Percentiles rank a stretch among this genome's conserved stretches.
Conservation (phyloP, 768 basidiomycete genomes). For the Psilocybe cubensis region DNA sequence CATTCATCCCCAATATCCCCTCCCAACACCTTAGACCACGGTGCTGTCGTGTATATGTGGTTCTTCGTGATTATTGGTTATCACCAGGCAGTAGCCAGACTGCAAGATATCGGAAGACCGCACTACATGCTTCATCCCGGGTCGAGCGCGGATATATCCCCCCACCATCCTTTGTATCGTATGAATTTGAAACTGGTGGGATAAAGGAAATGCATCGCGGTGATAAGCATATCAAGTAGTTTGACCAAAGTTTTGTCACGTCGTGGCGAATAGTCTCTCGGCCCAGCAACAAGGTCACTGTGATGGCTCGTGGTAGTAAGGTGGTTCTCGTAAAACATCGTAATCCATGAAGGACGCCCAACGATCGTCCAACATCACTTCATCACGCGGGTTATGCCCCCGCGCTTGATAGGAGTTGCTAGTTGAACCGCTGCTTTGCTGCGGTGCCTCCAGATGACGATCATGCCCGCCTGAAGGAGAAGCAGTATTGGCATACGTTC, state of each 20-base stretch:
- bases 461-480: not conserved
- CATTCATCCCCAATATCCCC: not conserved
- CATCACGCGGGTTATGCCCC: not conserved
- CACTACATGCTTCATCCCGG: not conserved
- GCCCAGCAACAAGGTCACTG: not conserved
- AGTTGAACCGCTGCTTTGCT: not conserved
- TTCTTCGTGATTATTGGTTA: not conserved
- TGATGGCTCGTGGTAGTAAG: constrained; percentile 8
- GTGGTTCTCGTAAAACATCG: constrained; percentile 21
- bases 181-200: not conserved
- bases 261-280: not conserved
- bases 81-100: not conserved
- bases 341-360: constrained; percentile 45
- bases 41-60: not conserved
- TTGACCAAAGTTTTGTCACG: not conserved
- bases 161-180: not conserved
- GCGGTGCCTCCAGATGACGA: not conserved
- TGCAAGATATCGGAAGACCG: not conserved
- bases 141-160: not conserved
- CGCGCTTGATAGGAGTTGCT: not conserved
- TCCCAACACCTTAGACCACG: not conserved
- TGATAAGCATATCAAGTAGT: not conserved
- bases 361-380: constrained; percentile 32
- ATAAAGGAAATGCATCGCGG: not conserved
- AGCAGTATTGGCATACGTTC: not conserved